Evolutionary conservation across 2,329 filamentous ascomycete species (phyloP), one percentile per base, ranked within the genome.

Genomic region (Cordyceps pruinosa): DNA sequence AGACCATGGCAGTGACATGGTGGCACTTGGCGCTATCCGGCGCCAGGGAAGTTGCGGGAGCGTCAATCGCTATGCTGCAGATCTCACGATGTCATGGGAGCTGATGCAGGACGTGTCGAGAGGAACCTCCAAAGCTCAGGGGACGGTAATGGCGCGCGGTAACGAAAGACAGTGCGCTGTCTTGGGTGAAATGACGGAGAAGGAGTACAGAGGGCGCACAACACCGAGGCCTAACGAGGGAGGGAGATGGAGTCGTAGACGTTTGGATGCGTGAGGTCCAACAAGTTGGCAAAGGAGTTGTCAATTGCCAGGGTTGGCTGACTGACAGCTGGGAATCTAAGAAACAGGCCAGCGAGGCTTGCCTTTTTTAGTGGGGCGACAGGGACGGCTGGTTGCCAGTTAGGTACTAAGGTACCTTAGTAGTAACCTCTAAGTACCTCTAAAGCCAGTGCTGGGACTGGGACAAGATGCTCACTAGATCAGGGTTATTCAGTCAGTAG

Each of bases 1-100:
- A 37, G 65, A 60, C 71, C 70, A 73, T 60, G 72, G 71, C 53
- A 73, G 61, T 61, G 73, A 70, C 72, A 74, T 74, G 53, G 62
- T 67, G 44, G 59, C 61, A 42, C 21, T 35, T 34, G 47, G 42
- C n/a, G 34, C 52, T 52, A 23, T 42, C 10, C 9, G 25, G 47
- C 46, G 46, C 42, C 34, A 41, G 25, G 52, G 30, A 10, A 35
- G 42, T 28, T 35, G 25, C 15, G 46, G 53, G 30, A 54, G 51
- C 57, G 51, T 58, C 51, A 58, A 37, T 55, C 50, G 57, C 45
- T 35, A 37, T 42, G 28, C 7, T 26, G 37, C 34, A 53, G 42
- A 41, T 44, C 26, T 46, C 56, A 35, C 49, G 48, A 48, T 53
- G 37, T 53, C 56, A 58, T 58, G 56, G 49, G 49, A 35, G 28